Evolutionary conservation across 78 protist species (phyloP), one percentile per base, ranked within the genome.

Genomic region (Acrasis kona): DNA sequence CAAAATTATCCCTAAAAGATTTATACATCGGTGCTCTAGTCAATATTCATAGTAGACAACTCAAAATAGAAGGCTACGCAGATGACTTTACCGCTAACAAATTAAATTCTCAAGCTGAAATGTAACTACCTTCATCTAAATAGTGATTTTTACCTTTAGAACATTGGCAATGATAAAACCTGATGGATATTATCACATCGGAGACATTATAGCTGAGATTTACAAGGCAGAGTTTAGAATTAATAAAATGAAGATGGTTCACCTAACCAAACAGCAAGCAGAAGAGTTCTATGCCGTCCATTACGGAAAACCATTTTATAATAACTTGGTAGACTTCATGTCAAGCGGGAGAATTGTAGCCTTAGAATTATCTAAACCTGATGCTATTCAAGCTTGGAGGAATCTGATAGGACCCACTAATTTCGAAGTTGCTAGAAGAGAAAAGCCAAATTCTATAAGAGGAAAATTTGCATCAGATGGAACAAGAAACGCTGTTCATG

Each of bases 401-500:
- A n/a, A n/a, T n/a, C n/a, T n/a, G n/a, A n/a, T n/a, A n/a, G n/a
- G n/a, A n/a, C n/a, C n/a, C n/a, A n/a, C n/a, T n/a, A n/a, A n/a
- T n/a, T n/a, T n/a, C n/a, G n/a, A n/a, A n/a, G n/a, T n/a, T n/a
- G n/a, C n/a, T n/a, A n/a, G n/a, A n/a, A n/a, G n/a, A n/a, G n/a
- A n/a, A n/a, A n/a, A n/a, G n/a, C 85, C 89, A 10, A 2, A 65
- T 10, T 67, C 89, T 2, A 19, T 90, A 4, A 70, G 95, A 5
- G 89, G 87, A 2, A 32, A 10, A 32, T 81, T n/a, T 37, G 91
- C 90, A 32, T 39, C 9, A 35, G 10, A 1, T 83, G 73, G 39
- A 36, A 58, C 77, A 7, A 3, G 2, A 68, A 90, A 90, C 65
- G 88, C 72, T 1, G 81, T 90, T n/a, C 95, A 90, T 71, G 68